Evolutionary conservation across 2,329 filamentous ascomycete species (phyloP), one percentile per base, ranked within the genome.

Genomic region (Fusarium dimerum): DNA sequence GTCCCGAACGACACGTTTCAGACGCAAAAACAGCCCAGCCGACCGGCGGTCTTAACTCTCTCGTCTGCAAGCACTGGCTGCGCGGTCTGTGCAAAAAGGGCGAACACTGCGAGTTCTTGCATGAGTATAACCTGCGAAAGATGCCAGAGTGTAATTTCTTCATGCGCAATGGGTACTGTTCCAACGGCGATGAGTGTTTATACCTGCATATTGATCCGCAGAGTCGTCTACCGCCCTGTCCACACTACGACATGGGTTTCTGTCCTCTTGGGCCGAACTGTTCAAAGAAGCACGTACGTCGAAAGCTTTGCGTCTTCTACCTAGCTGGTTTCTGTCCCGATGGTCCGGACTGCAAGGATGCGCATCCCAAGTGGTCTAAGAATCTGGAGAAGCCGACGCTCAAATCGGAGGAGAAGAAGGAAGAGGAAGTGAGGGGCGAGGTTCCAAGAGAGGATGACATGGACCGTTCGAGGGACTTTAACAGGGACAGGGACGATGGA

Each of bases 131-230:
- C 75, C 83, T 99, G 63, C 87, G 94, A 59, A 92, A 94, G 73
- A 97, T 97, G 91, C 92, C 94, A 57, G 94, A 97, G 76, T 99
- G 94, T 76, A 96, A 96, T 68, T 96, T 96, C 74, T 97, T 93
- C 75, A 87, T 92, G 52, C 84, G 92, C 55, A 96, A 94, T 68
- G 91, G 91, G 50, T 97, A 95, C 71, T 99, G 94, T 76, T 90
- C 89, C 58, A 96, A 97, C 74, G 94, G 93, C 61, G 93, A 97
- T 72, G 94, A 99, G 75, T 99, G 94, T 68, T 79, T 96, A 6
- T 96, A 96, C 71, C 85, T 96, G 43, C 91, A 96, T 74, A 89
- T 95, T 65, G 90, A 94, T 65, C 89, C 92, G 45, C 82, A 90
- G 69, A 86, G 88, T 55, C 87, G 90, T 67, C 77, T 90, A 63